Percentiles rank a stretch among this genome's conserved stretches.
phyloP scores from a whole-genome alignment of 2,329 filamentous ascomycete genomes.

The Pyricularia pennisetigena region DNA sequence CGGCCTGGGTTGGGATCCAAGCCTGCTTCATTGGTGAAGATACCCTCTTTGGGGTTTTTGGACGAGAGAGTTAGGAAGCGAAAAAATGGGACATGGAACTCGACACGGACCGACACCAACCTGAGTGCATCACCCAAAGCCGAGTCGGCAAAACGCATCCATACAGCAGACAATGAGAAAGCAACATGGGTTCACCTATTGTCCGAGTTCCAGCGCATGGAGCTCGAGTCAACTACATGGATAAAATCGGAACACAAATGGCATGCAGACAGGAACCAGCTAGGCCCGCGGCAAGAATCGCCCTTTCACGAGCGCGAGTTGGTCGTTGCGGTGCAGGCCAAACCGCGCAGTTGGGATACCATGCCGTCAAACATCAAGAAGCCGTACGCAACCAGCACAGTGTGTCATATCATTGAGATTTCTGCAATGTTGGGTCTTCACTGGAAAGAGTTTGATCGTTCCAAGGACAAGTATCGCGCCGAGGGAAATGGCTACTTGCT shows the following conservation, averaged over 20 bases:
- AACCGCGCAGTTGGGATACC: slow-evolving; percentile 38
- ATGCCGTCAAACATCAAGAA: slow-evolving; percentile 37
- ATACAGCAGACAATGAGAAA: slow-evolving; percentile 47
- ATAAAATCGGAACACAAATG: slow-evolving; percentile 20
- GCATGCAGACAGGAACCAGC: slow-evolving; percentile 9
- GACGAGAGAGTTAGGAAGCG: not conserved
- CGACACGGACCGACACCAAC: not conserved
- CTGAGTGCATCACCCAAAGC: not conserved
- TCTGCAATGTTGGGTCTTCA: slow-evolving; percentile 44
- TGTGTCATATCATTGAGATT: slow-evolving; percentile 45
- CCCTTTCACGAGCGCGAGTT: slow-evolving; percentile 25
- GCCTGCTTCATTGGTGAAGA: not conserved
- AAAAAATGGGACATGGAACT: not conserved
- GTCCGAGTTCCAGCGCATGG: slow-evolving; percentile 39
- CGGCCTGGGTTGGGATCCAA: not conserved
- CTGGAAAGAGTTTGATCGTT: slow-evolving; percentile 48
- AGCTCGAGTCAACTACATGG: slow-evolving; percentile 36
- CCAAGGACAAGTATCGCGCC: slow-evolving; percentile 38
- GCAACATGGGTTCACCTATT: slow-evolving; percentile 44
- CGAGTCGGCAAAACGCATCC: slow-evolving; percentile 20
- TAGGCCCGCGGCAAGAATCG: slow-evolving; percentile 7
- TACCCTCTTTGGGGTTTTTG: slow-evolving; percentile 2
- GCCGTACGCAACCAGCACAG: slow-evolving; percentile 44
- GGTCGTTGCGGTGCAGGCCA: slow-evolving; percentile 33
- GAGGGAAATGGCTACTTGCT: slow-evolving; percentile 44